phyloP scores from a whole-genome alignment of 176 grass and related monocot genomes.

The Avena sativa region DNA sequence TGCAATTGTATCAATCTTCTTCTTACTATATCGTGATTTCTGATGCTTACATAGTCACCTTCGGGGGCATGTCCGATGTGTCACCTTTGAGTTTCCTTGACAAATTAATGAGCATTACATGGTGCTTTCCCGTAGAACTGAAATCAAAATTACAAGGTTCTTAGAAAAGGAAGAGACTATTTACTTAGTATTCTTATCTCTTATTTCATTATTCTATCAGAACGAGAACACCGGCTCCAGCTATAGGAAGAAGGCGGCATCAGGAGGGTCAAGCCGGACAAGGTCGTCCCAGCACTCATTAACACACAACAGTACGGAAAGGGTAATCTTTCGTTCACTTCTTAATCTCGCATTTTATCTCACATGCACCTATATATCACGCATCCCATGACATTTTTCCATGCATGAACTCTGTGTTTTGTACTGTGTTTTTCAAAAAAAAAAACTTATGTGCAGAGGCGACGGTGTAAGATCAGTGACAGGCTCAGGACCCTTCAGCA shows the following conservation, averaged over 20 bases:
- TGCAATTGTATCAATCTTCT: no score
- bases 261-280: neutral
- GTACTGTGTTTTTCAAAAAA: no score
- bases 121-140: no score
- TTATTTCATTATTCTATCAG: neutral
- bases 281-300: conserved; percentile 16
- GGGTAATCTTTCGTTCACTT: neutral
- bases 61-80: no score
- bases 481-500: conserved; percentile 33
- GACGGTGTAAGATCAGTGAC: conserved; percentile 43
- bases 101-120: no score
- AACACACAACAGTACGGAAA: conserved; percentile 36
- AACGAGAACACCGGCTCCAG: neutral
- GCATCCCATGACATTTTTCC: neutral
- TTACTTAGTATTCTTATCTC: neutral
- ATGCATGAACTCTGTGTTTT: no score
- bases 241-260: neutral
- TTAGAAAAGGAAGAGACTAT: neutral
- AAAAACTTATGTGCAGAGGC: conserved; percentile 18
- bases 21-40: no score
- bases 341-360: neutral
- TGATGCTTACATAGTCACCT: no score
- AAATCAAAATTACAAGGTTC: neutral
- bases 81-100: no score
- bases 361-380: neutral